Base-by-base conservation (phyloP, 2,329 filamentous ascomycete genomes). In the Elsinoe batatas region DNA sequence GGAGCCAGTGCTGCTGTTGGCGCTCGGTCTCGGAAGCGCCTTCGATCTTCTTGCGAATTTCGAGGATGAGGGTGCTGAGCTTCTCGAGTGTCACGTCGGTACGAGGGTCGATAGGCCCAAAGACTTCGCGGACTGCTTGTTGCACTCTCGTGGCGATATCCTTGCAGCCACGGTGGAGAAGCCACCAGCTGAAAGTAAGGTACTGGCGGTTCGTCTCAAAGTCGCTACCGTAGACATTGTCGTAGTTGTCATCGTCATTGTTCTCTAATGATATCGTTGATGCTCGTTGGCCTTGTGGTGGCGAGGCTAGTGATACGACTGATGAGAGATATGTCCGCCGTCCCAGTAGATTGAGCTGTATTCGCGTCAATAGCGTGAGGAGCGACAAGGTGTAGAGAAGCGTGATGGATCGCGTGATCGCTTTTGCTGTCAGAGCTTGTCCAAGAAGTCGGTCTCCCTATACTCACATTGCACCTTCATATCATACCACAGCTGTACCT, bases 111-210 rank as follows among this genome's bases (percentile, higher is more conserved):
- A 96, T 75, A 59, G 82, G 78, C n/a, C 89, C 88, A 69, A 96
- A 97, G 20, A 91, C 87, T 54, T 94, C 86, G 63, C 85, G 85
- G 20, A 98, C 93, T 3, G 90, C 90, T n/a, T 76, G 74, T 67
- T 90, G 84, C 47, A 98, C 91, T 60, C 84, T 86, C 56, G 82
- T 77, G 79, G 90, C 85, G 56, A 97, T 74, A 57, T 90, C 82
- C 61, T 83, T 82, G 84, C 90, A 97, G 42, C 93, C 93, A 61
- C 83, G 82, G 71, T 98, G 91, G 47, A 98, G 77, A 46, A 98
- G 75, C 91, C 91, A 98, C 93, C 93, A 98, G 72, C 89, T 95
- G 69, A 97, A 95, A 38, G 91, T 94, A 49, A 98, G 77, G 67
- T 97, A 98, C 66, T 88, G 87, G 63, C 91, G 80, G 71, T 98